Base-by-base conservation (phyloP, 805 yeast genomes). In the Deakozyma indianensis region DNA sequence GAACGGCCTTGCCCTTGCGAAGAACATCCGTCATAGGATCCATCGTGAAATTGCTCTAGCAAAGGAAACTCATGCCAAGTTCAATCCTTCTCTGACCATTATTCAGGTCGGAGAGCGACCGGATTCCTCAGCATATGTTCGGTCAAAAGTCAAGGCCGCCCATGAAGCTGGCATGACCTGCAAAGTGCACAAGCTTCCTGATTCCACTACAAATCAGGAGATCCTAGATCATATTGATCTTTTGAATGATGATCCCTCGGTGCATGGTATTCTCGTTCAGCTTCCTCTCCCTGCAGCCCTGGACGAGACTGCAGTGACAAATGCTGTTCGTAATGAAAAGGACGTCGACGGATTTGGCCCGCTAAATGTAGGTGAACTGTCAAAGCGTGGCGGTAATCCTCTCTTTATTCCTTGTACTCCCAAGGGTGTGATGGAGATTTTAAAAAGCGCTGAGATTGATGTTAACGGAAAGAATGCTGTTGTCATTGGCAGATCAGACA, bases 341-440 rank as follows among this genome's bases (percentile, higher is more conserved):
- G 98, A 90, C 57, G 95, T 92, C 42, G 98, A 90, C 62, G 98
- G 98, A 1, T 92, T 90, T 57, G 92, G 88, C 40, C 78, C 87
- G 46, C 73, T 70, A 56, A 92, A 92, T 62, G 78, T 85, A 47
- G 97, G 96, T 49, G 96, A 90, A 59, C 72, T 90, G 48, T 76
- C 88, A 54, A 86, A 87, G 64, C 78, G 83, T 53, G 85, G 85
- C 45, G 96, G 96, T 21, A 60, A 68, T 29, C 95, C 96, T 25
- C 65, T 68, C 49, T 88, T 86, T 64, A 71, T 80, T 52, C 97
- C 98, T 28, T 90, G 97, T 67, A 90, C 98, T 23, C 98, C 98
- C 46, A 78, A 80, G 65, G 98, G 98, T 48, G 77, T 87, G 56
- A 80, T 90, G 69, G 82, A 78, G 56, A 68, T 90, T 57, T 70